Evolutionary conservation across 805 yeast species (phyloP), one percentile per base, ranked within the genome.

Genomic region (Wickerhamomyces bisporus): DNA sequence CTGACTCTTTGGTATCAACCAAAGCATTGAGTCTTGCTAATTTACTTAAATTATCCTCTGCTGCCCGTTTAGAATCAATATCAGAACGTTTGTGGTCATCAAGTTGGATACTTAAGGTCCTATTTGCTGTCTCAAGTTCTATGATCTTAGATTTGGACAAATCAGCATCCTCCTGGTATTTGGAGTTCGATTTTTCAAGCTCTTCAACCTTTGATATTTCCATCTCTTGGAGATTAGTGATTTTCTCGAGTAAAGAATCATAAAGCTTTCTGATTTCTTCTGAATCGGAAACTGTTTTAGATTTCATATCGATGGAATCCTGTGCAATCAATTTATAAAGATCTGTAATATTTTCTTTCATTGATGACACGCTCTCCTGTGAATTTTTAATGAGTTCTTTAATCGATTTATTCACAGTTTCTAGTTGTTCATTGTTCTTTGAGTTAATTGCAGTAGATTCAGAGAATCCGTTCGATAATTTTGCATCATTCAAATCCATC

Each of bases 191-290:
- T 5, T 36, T 33, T 15, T 32, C 40, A 30, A 40, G 38, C 7
- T 30, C 39, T 7, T 34, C 34, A 14, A 35, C 14, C 19, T 37
- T 32, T 4, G 20, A 34, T 30, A 37, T 44, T 3, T 25, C 26
- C n/a, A 37, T 26, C 25, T 47, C 30, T 23, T 48, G 48, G 34
- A 38, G 42, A 37, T 46, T 50, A 38, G 52, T 43, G 39, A 23
- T 50, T 38, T 48, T 52, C 23, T 39, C 47, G 32, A 47, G 49
- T 13, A 41, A 26, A 8, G 34, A 31, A 13, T 36, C 39, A 6
- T 41, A 31, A 1, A 31, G 19, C 4, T 47, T 31, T 26, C 44
- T 42, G n/a, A 43, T 31, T 11, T 38, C 43, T 15, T 47, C 40
- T 4, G 35, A 13, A 13, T 25, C 36, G n/a, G 34, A 14, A n/a